Base-by-base conservation (phyloP, 78 protist genomes). In the Dictyostelium firmibasis region DNA sequence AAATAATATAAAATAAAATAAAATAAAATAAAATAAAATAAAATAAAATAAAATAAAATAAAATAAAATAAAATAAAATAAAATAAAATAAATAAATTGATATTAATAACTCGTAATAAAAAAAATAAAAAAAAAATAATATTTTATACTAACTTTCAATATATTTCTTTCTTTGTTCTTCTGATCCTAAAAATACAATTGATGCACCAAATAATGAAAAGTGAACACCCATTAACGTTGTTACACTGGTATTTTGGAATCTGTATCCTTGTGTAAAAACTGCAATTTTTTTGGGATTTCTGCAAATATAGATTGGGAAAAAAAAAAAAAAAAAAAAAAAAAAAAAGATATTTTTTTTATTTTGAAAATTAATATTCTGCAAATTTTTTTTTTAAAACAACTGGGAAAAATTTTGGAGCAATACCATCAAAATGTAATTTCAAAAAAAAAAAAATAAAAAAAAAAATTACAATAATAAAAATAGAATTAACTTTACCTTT, bases 171-270 rank as follows among this genome's bases (percentile, higher is more conserved):
- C 85, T 84, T 41, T 92, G 96, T 53, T 92, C 96, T 38, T 92
- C 89, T 4, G 91, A 44, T 18, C 92, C 96, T 27, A 92, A 70
- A 38, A 76, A 81, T 20, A 89, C 60, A 81, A 78, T 69, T 18
- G 94, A 67, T 44, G 88, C 78, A 33, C 94, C 94, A 89, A 89
- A 89, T 76, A 89, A 69, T 14, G 94, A 81, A 67, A 69, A 81
- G 53, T 89, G 94, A 2, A 89, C 94, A 14, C 94, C 94, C 50
- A 89, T 79, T 76, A 89, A 81, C 4, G 94, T 89, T 83, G 94
- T 43, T 2, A 57, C 38, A 16, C 86, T 47, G 9, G 82, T 70
- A 50, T 89, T 89, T 31, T 27, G 6, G 7, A 89, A 38, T 67
- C 94, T 69, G 38, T 89, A 89, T 43, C 85, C 69, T 69, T 89